Conservation (phyloP, 2,329 filamentous ascomycete genomes). For the Fusarium illudens region DNA sequence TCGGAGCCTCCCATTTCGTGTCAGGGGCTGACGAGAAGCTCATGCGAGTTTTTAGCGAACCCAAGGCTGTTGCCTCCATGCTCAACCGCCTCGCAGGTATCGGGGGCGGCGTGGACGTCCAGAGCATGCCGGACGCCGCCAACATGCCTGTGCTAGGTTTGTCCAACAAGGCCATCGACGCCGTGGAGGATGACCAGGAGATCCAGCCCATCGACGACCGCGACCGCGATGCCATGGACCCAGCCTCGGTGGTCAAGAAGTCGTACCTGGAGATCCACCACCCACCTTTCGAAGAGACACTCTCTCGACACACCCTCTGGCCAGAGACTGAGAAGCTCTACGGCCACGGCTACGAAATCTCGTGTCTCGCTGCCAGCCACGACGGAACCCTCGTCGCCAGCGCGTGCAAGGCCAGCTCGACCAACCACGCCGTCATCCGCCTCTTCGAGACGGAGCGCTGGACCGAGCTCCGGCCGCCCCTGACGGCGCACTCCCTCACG, state of each 20-base stretch:
- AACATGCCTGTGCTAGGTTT: constrained; percentile 95
- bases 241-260: constrained; percentile 63
- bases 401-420: constrained; percentile 89
- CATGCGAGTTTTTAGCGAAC: constrained; percentile 93
- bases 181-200: constrained; percentile 59
- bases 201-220: constrained; percentile 55
- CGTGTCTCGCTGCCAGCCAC: constrained; percentile 80
- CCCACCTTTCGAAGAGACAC: constrained; percentile 88
- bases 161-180: constrained; percentile 90
- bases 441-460: constrained; percentile 87
- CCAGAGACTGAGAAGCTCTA: constrained; percentile 97
- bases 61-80: constrained; percentile 80
- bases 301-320: constrained; percentile 92
- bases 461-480: constrained; percentile 85
- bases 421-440: constrained; percentile 93
- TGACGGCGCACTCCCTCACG: constrained; percentile 87
- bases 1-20: constrained; percentile 80
- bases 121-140: constrained; percentile 80
- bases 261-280: constrained; percentile 72
- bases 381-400: constrained; percentile 83
- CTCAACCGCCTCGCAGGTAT: constrained; percentile 74
- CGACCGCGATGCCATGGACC: constrained; percentile 63
- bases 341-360: constrained; percentile 97
- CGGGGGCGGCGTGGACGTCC: constrained; percentile 47
- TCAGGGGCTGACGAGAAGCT: constrained; percentile 98